Evolutionary conservation across 495 filamentous ascomycete species (phyloP), one percentile per base, ranked within the genome.

Genomic region (Symbiotaphrina buchneri): DNA sequence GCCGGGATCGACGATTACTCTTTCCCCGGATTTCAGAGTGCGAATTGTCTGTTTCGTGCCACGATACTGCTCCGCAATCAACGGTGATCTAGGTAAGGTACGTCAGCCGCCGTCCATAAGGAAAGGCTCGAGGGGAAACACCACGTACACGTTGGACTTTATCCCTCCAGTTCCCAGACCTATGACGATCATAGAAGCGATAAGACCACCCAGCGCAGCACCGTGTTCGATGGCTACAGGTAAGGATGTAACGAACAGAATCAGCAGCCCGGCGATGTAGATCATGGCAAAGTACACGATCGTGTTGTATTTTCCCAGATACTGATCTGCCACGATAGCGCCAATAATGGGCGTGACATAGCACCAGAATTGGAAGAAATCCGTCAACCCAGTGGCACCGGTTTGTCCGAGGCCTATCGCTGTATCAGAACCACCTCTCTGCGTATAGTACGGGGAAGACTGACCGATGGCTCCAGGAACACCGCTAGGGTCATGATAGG

Each of bases 21-120:
- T 61, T 52, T 82, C 74, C 32, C 79, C 79, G 31, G 56, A 67
- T 13, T 10, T 59, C 17, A 51, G 46, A 18, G 50, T 53, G 21
- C 42, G 40, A 27, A 68, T 43, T 8, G 49, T 59, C 55, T 68
- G 55, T 39, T 64, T 72, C 41, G 70, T 68, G 18, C 70, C 60
- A 38, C 66, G 66, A 33, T 58, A 72, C 50, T 85, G 78, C 39
- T 84, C 78, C 25, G 76, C 75, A 41, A 84, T 63, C 21, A 73
- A 56, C 5, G 68, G 68, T 5, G 62, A n/a, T n/a, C 56, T 25
- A 71, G 58, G 35, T 65, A 63, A 21, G 30, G 10, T 40, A n/a
- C n/a, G n/a, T n/a, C n/a, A n/a, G n/a, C n/a, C n/a, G n/a, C n/a
- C n/a, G n/a, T n/a, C n/a, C n/a, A n/a, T n/a, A n/a, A n/a, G n/a